These are phyloP conservation scores for Saccharomycopsis sp. DNA, from an alignment of 805 yeast genomes.

Conservation along the genomic window DNA sequence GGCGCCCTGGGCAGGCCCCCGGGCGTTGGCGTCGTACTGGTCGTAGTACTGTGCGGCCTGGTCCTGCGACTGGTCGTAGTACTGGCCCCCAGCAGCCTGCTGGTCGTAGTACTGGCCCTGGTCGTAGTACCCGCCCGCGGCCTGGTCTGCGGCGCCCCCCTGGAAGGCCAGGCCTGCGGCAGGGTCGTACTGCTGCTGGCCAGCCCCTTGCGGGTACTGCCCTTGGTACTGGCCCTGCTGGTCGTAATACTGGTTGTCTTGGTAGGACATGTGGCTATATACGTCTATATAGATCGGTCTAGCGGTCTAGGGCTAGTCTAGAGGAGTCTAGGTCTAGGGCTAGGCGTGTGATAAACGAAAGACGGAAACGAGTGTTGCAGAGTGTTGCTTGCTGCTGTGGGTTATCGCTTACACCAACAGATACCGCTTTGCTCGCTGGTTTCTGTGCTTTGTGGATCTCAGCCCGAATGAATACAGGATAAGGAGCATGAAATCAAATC, in stretches of 20 bases:
- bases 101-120: conserved; percentile 38
- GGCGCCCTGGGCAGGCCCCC: conserved; percentile 39
- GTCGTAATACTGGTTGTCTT: conserved; percentile 14
- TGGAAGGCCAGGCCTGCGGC: too few relatives aligned
- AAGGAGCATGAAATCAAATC: too few relatives aligned
- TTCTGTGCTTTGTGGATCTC: too few relatives aligned
- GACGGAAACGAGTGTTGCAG: too few relatives aligned
- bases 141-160: not conserved
- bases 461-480: too few relatives aligned
- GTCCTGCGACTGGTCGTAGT: conserved; percentile 33
- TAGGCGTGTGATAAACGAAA: too few relatives aligned
- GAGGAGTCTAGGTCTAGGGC: too few relatives aligned
- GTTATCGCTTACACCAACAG: too few relatives aligned
- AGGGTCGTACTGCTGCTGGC: conserved; percentile 18
- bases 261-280: conserved; percentile 18
- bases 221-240: conserved; percentile 6
- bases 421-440: too few relatives aligned
- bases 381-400: too few relatives aligned
- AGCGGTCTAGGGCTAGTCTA: not conserved
- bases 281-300: not conserved
- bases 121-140: conserved; percentile 27
- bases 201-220: conserved; percentile 14
- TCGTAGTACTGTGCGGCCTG: conserved; percentile 34
- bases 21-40: conserved; percentile 36
- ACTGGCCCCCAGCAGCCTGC: conserved; percentile 29